Evolutionary conservation across 768 basidiomycete genomes (phyloP).

Genomic region (Agaricus blazei): DNA sequence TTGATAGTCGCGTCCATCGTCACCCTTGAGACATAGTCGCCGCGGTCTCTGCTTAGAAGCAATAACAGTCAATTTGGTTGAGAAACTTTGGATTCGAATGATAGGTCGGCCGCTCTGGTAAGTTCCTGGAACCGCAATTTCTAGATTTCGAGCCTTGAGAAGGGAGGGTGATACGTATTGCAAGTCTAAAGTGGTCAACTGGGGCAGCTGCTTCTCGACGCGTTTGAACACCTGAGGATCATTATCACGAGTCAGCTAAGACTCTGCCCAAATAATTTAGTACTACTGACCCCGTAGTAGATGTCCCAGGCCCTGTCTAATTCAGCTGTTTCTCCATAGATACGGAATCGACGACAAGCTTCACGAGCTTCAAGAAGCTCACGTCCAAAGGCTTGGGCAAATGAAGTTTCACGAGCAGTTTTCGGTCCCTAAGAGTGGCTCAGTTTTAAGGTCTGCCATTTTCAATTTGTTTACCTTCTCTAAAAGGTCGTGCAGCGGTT

Average conservation of each 20-base stretch:
- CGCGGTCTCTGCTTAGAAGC: slow-evolving; percentile 96
- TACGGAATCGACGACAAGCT: slow-evolving; percentile 80
- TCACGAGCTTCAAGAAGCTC: slow-evolving; percentile 92
- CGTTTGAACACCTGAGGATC: slow-evolving; percentile 81
- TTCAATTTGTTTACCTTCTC: slow-evolving; percentile 61
- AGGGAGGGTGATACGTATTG: slow-evolving; percentile 96
- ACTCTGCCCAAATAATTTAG: neutral
- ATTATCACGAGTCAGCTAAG: neutral
- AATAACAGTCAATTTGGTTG: slow-evolving; percentile 88
- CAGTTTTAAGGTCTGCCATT: neutral
- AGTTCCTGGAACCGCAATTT: slow-evolving; percentile 95
- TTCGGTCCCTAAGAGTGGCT: slow-evolving; percentile 67
- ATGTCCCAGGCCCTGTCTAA: slow-evolving; percentile 99
- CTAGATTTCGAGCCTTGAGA: slow-evolving; percentile 82
- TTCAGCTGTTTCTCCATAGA: slow-evolving; percentile 82
- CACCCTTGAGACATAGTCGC: slow-evolving; percentile 79
- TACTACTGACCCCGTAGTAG: slow-evolving; percentile 75
- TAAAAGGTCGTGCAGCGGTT: slow-evolving; percentile 89
- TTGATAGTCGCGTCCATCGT: slow-evolving; percentile 90
- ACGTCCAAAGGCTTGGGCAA: slow-evolving; percentile 88
- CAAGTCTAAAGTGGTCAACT: slow-evolving; percentile 84
- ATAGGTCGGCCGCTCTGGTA: slow-evolving; percentile 86
- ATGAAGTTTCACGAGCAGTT: slow-evolving; percentile 92
- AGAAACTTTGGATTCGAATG: slow-evolving; percentile 78
- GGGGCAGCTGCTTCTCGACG: slow-evolving; percentile 89